Evolutionary conservation across 208 protist genomes (phyloP).

Genomic region (Borovskyia barvae): DNA sequence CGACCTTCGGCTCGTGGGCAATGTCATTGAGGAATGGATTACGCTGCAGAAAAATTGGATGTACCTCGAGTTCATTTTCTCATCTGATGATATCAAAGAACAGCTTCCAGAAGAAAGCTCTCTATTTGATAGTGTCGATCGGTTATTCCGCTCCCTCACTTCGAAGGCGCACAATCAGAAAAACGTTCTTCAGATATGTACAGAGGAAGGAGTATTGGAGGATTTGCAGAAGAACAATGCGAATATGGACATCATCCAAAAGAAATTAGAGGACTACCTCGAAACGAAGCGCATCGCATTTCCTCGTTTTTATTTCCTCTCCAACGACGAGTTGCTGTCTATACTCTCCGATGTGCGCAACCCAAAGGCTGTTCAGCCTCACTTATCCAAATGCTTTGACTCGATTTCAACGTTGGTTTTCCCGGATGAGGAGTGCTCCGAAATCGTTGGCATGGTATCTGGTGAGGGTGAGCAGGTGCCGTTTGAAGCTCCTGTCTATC

Average conservation of each 20-base stretch:
- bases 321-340: conserved; percentile 97
- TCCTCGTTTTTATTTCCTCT: conserved; percentile 98
- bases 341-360: conserved; percentile 97
- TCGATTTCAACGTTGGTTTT: conserved; percentile 91
- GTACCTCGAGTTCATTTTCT: conserved; percentile 98
- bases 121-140: conserved; percentile 90
- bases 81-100: conserved; percentile 96
- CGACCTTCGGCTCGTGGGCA: conserved; percentile 77
- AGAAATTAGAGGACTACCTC: conserved; percentile 95
- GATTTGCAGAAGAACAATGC: conserved; percentile 81
- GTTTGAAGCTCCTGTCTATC: conserved; percentile 85
- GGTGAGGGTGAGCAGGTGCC: conserved; percentile 90
- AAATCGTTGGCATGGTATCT: conserved; percentile 91
- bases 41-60: conserved; percentile 96
- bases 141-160: conserved; percentile 90
- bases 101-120: conserved; percentile 91
- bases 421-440: conserved; percentile 60
- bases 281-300: conserved; percentile 96
- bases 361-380: conserved; percentile 94
- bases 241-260: conserved; percentile 94
- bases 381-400: conserved; percentile 97
- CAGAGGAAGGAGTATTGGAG: conserved; percentile 73
- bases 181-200: conserved; percentile 90
- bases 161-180: conserved; percentile 75
- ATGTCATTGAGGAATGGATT: conserved; percentile 96